Conservation (phyloP, 805 yeast genomes). For the Metschnikowia vanudenii region DNA sequence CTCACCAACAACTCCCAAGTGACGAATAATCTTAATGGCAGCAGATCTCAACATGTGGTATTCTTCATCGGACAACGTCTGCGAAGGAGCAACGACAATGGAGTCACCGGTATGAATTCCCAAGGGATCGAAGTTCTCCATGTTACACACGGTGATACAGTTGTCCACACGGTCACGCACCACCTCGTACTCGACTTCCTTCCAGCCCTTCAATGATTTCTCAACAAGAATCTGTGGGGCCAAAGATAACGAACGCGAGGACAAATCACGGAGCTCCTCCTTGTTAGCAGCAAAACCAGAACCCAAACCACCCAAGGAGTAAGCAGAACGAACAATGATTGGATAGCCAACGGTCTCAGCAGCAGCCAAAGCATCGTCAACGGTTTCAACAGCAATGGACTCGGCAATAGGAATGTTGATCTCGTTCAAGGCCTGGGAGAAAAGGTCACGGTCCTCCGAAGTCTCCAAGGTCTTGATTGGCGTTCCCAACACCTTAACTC, state of each 20-base stretch:
- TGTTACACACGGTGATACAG: conserved; percentile 98
- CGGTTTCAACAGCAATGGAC: conserved; percentile 78
- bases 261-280: conserved; percentile 74
- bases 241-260: conserved; percentile 89
- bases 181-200: conserved; percentile 97
- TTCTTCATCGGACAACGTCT: conserved; percentile 93
- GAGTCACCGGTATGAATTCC: conserved; percentile 99
- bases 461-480: conserved; percentile 94
- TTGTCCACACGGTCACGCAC: conserved; percentile 96
- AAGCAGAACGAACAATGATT: conserved; percentile 95
- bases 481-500: conserved; percentile 95
- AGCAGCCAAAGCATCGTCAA: conserved; percentile 81
- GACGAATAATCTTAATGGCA: conserved; percentile 95
- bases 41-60: conserved; percentile 97
- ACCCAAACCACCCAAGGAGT: conserved; percentile 95
- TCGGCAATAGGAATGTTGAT: conserved; percentile 94
- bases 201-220: conserved; percentile 98
- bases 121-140: conserved; percentile 98
- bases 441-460: conserved; percentile 96
- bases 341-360: conserved; percentile 90
- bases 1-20: conserved; percentile 98
- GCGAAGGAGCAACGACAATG: conserved; percentile 98
- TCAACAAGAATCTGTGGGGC: conserved; percentile 96
- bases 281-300: conserved; percentile 95
- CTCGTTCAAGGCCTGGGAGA: conserved; percentile 91